Base-by-base conservation (phyloP, 768 basidiomycete genomes). In the Boletus reticulatus region DNA sequence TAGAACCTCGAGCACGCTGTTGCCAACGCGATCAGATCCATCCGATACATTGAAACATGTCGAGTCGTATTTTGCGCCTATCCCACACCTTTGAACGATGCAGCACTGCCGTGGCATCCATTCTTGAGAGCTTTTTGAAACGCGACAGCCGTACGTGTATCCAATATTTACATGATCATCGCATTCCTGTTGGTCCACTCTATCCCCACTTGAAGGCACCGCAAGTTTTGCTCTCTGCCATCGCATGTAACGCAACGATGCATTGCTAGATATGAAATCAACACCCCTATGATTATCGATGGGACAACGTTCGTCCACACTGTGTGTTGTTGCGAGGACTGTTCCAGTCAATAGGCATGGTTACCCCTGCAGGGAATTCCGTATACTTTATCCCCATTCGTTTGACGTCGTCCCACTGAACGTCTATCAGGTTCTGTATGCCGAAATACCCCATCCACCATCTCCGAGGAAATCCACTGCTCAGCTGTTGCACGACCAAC, bases 201-300 rank as follows among this genome's bases (percentile, higher is more conserved):
- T 67, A 67, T 67, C 60, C 3, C 66, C 66, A 57, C 45, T 31
- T 29, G 22, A 55, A 57, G 41, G 41, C 53, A 34, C 52, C 61
- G 45, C 56, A 20, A 54, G 32, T 17, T 8, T 41, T 52, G 34
- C 55, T 44, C 19, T 61, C 55, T 67, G 55, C 31, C 3, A 46
- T 56, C 49, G 57, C 61, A 49, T 58, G 58, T 48, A 44, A 56
- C 14, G 41, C 63, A 55, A 56, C 59, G 51, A 52, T 66, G 60
- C 60, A 55, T 57, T 19, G 27, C 57, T 42, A 48, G 62, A 68
- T 69, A 69, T 68, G 67, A 68, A 67, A 65, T 67, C 57, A 52
- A 41, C 39, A 12, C 63, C 49, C 66, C 61, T 62, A 64, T 55
- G 58, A 61, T 64, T 56, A 62, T 67, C 67, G 62, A 61, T 67